Conservation (phyloP, 1,284 basidiomycete species). For the Apiotrichum gracile region DNA sequence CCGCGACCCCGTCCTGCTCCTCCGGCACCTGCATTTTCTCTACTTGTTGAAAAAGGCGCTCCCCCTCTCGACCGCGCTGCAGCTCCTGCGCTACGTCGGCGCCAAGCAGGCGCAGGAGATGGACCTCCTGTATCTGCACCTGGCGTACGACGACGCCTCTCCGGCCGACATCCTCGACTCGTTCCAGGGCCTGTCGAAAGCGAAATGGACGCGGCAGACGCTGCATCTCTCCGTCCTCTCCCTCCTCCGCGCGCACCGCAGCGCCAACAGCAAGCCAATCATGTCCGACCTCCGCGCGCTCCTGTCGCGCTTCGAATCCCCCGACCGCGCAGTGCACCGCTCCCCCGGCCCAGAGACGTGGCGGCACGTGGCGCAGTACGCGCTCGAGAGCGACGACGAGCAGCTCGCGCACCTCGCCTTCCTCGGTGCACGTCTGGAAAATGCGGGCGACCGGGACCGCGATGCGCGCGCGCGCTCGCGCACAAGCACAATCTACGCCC, state of each 20-base stretch:
- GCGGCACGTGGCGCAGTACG: slow-evolving; percentile 18
- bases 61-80: neutral
- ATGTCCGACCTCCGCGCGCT: neutral
- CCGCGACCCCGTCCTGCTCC: neutral
- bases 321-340: slow-evolving; percentile 1
- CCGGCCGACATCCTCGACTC: neutral
- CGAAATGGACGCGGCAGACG: slow-evolving; percentile 11
- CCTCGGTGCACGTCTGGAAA: neutral
- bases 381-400: slow-evolving; percentile 6
- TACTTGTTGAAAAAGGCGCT: neutral
- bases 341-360: slow-evolving; percentile 26
- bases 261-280: neutral
- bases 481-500: neutral
- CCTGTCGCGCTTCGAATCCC: neutral
- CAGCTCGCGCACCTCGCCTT: neutral
- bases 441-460: neutral
- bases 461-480: neutral
- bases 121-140: neutral
- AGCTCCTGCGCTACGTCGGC: neutral
- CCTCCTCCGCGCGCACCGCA: slow-evolving; percentile 3
- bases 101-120: neutral
- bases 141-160: neutral
- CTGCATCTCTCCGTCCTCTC: slow-evolving; percentile 14
- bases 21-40: slow-evolving; percentile 6
- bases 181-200: neutral